These are phyloP conservation scores for Beauveria rudraprayagi DNA, from an alignment of 2,329 filamentous ascomycete genomes.

Conservation along the genomic window DNA sequence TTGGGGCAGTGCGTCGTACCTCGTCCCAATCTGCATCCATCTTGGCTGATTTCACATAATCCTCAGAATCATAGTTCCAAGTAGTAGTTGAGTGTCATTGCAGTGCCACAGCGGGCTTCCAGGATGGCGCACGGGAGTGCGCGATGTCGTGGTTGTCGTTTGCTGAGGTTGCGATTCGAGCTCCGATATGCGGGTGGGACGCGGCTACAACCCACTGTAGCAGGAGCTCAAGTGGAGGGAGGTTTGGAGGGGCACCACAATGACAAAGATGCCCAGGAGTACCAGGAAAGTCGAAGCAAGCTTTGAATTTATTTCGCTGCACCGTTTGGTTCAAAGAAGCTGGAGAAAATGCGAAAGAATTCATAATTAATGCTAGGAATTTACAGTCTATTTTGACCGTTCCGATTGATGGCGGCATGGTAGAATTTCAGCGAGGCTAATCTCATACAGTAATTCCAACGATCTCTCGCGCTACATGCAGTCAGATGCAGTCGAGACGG, in stretches of 20 bases:
- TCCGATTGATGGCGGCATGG: too few species aligned
- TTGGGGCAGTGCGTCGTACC: slow-evolving; percentile 32
- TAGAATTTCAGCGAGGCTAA: too few species aligned
- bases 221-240: not conserved
- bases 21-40: slow-evolving; percentile 65
- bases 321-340: too few species aligned
- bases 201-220: too few species aligned
- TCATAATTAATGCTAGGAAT: too few species aligned
- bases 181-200: slow-evolving; percentile 3
- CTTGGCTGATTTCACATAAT: slow-evolving; percentile 32
- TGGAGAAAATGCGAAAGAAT: too few species aligned
- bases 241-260: not conserved
- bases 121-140: not conserved
- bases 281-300: too few species aligned
- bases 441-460: too few species aligned
- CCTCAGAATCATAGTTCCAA: slow-evolving; percentile 25
- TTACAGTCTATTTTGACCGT: too few species aligned
- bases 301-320: too few species aligned
- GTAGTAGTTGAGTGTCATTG: not conserved
- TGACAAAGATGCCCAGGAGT: too few species aligned
- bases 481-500: not conserved
- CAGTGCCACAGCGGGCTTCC: not conserved
- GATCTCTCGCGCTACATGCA: not conserved
- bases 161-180: not conserved
- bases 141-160: not conserved